Percentiles rank a stretch among this genome's conserved stretches.
Conservation (phyloP, 2,329 filamentous ascomycete species). For the Trichocomaceae sp. region DNA sequence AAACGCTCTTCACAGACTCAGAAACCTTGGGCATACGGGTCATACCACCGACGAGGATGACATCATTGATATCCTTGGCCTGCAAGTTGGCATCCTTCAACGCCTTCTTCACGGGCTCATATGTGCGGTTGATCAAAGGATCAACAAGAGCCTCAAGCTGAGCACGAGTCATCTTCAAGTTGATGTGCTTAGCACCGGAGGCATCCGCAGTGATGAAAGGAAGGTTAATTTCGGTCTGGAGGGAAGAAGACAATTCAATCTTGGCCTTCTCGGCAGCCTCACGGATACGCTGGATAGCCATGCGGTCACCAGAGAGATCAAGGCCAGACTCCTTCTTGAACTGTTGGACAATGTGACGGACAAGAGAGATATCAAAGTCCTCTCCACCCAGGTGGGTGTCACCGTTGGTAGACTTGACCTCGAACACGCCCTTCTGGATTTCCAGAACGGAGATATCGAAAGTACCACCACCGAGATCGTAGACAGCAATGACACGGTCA, state of each 20-base stretch:
- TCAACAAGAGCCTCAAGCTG: slow-evolving; percentile 93
- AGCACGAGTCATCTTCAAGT: slow-evolving; percentile 83
- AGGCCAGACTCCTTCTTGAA: slow-evolving; percentile 96
- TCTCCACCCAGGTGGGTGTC: slow-evolving; percentile 98
- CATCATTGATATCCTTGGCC: slow-evolving; percentile 92
- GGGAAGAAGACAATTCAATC: slow-evolving; percentile 93
- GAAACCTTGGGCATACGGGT: slow-evolving; percentile 98
- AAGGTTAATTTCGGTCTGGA: slow-evolving; percentile 96
- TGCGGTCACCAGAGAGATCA: slow-evolving; percentile 84
- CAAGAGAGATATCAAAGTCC: slow-evolving; percentile 92
- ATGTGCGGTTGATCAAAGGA: slow-evolving; percentile 75
- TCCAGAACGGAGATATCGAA: slow-evolving; percentile 98
- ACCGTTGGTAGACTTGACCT: slow-evolving; percentile 99
- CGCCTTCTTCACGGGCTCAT: slow-evolving; percentile 92
- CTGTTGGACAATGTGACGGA: slow-evolving; percentile 85
- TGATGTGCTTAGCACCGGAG: slow-evolving; percentile 96
- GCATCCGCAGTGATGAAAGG: slow-evolving; percentile 97
- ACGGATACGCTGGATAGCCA: slow-evolving; percentile 98
- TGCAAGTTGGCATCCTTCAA: slow-evolving; percentile 88
- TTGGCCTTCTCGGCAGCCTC: slow-evolving; percentile 99
- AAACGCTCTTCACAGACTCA: slow-evolving; percentile 93
- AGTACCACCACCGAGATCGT: slow-evolving; percentile 96
- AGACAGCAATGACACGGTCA: slow-evolving; percentile 85
- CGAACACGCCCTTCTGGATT: slow-evolving; percentile 96
- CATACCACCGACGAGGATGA: slow-evolving; percentile 98